Conservation (phyloP, 2,329 filamentous ascomycete genomes). For the Trichoderma oligosporum region DNA sequence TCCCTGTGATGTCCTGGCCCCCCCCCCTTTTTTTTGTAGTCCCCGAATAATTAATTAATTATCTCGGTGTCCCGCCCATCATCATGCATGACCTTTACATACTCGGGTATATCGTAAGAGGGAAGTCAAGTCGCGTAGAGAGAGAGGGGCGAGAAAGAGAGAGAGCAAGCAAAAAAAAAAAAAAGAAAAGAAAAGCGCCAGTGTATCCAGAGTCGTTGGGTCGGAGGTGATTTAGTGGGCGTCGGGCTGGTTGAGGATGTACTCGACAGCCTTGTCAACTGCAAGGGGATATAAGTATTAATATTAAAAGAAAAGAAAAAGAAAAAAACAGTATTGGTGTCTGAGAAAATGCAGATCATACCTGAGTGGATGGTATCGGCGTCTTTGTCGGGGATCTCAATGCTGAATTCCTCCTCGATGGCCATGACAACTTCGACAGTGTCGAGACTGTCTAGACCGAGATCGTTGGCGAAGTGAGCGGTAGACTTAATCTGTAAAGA, state of each 20-base stretch:
- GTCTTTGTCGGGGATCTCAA: slow-evolving; percentile 97
- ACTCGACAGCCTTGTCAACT: slow-evolving; percentile 94
- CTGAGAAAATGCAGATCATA: slow-evolving; percentile 50
- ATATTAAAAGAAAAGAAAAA: background rate
- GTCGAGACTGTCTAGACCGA: slow-evolving; percentile 94
- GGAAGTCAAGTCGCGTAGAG: slow-evolving; percentile 2
- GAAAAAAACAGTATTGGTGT: no score
- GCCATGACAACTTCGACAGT: slow-evolving; percentile 99
- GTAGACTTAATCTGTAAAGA: slow-evolving; percentile 66
- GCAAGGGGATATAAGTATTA: slow-evolving; percentile 20
- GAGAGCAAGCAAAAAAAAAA: background rate
- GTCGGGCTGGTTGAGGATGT: slow-evolving; percentile 90
- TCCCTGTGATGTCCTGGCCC: background rate
- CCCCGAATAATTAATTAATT: slow-evolving; percentile 1
- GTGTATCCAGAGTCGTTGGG: slow-evolving; percentile 15
- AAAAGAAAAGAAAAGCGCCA: background rate
- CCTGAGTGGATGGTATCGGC: slow-evolving; percentile 90
- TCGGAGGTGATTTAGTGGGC: slow-evolving; percentile 55
- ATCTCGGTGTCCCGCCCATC: background rate
- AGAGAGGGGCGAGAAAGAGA: slow-evolving; percentile 1
- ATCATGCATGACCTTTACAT: background rate
- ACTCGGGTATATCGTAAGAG: slow-evolving; percentile 12
- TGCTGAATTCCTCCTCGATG: slow-evolving; percentile 91
- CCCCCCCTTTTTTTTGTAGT: background rate
- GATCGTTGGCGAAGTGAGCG: slow-evolving; percentile 94